Conservation (phyloP, 129 eudicot genomes). For the Smallanthus sonchifolius region DNA sequence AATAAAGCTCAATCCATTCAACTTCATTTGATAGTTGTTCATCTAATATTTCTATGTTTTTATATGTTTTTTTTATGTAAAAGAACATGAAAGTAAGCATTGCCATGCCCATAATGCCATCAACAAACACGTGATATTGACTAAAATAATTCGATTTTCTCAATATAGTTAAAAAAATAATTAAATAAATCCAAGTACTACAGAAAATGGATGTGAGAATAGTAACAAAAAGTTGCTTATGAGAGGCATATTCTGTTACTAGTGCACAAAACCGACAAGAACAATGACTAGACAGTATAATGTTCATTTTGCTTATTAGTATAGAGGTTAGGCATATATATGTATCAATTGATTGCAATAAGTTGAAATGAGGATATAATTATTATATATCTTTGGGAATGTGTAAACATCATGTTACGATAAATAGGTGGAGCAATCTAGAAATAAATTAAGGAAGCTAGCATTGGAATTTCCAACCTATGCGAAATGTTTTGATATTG, state of each 20-base stretch:
- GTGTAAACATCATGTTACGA: conserved; percentile 8
- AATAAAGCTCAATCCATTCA: no score
- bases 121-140: background rate
- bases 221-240: background rate
- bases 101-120: background rate
- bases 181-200: background rate
- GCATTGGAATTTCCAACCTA: conserved; percentile 7
- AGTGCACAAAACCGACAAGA: background rate
- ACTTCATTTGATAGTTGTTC: no score
- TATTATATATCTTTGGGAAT: background rate
- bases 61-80: background rate
- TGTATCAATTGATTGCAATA: background rate
- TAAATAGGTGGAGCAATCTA: conserved; percentile 15
- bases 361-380: background rate
- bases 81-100: background rate
- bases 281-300: background rate
- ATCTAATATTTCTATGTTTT: background rate
- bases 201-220: background rate
- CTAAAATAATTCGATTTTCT: background rate
- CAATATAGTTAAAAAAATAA: background rate
- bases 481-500: background rate
- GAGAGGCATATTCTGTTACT: background rate
- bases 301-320: background rate
- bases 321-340: conserved; percentile 5
- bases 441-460: conserved; percentile 18